Conservation (phyloP, 2,329 filamentous ascomycete species). For the Claviceps pusilla region DNA sequence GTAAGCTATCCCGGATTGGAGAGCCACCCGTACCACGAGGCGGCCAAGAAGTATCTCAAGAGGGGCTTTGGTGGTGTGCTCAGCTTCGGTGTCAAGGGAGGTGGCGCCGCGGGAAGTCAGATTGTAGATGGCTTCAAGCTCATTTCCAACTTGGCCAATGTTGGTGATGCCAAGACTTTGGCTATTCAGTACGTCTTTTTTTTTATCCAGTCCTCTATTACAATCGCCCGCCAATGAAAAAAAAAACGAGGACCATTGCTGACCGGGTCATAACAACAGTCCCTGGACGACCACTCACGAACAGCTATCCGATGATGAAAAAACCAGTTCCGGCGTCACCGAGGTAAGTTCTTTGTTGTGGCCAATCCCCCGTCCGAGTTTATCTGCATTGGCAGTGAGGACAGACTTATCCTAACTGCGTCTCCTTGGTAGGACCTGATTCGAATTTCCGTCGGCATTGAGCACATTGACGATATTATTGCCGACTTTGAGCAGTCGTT, state of each 20-base stretch:
- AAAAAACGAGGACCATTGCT: too few relatives aligned
- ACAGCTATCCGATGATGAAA: slow-evolving; percentile 75
- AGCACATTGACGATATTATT: slow-evolving; percentile 96
- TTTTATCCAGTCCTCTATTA: neutral
- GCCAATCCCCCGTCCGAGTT: neutral
- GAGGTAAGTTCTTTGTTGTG: slow-evolving; percentile 30
- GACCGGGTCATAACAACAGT: slow-evolving; percentile 11
- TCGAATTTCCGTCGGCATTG: slow-evolving; percentile 85
- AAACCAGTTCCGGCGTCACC: slow-evolving; percentile 64
- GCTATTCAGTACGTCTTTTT: slow-evolving; percentile 54
- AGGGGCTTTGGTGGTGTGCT: slow-evolving; percentile 80
- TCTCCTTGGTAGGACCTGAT: slow-evolving; percentile 53
- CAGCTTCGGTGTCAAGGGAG: slow-evolving; percentile 86
- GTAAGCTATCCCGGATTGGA: slow-evolving; percentile 84
- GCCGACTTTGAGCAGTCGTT: slow-evolving; percentile 90
- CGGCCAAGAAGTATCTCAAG: slow-evolving; percentile 75
- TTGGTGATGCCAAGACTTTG: slow-evolving; percentile 87
- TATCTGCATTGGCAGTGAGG: neutral
- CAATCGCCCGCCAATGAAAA: neutral
- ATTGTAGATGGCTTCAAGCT: slow-evolving; percentile 91
- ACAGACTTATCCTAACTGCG: neutral
- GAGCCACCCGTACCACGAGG: slow-evolving; percentile 63
- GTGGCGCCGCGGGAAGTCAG: slow-evolving; percentile 65
- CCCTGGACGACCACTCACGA: slow-evolving; percentile 93
- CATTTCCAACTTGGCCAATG: slow-evolving; percentile 90